phyloP scores from a whole-genome alignment of 495 filamentous ascomycete genomes.

The Trichoderma virens region DNA sequence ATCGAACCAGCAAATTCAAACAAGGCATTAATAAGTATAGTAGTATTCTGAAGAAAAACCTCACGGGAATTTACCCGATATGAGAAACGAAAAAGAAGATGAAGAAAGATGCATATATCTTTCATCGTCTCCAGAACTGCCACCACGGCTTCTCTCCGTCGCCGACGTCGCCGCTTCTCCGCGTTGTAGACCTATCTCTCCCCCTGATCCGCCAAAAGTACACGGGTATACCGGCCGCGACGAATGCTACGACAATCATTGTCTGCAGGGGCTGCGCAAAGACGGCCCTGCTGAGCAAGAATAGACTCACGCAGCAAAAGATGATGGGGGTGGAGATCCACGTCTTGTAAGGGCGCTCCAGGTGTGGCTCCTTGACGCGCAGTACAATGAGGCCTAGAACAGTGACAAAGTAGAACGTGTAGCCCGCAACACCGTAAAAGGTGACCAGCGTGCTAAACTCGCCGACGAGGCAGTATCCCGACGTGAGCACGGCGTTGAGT shows the following conservation, averaged over 20 bases:
- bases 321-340: slow-evolving; percentile 97
- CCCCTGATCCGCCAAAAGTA: slow-evolving; percentile 80
- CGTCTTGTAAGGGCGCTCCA: slow-evolving; percentile 84
- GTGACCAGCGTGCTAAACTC: slow-evolving; percentile 88
- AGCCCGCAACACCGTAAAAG: slow-evolving; percentile 95
- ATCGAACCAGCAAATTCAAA: neutral
- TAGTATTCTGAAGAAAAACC: neutral
- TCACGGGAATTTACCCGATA: neutral
- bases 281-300: slow-evolving; percentile 77
- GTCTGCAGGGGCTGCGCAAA: slow-evolving; percentile 89
- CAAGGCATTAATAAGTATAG: no score
- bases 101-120: neutral
- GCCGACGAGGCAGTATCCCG: slow-evolving; percentile 72
- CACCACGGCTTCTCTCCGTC: slow-evolving; percentile 24
- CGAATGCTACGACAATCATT: slow-evolving; percentile 73
- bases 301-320: slow-evolving; percentile 95
- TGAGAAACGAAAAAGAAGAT: neutral
- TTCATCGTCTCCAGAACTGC: slow-evolving; percentile 38
- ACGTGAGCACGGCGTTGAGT: slow-evolving; percentile 66
- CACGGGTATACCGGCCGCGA: slow-evolving; percentile 73
- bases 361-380: slow-evolving; percentile 74
- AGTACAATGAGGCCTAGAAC: slow-evolving; percentile 90
- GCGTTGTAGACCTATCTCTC: slow-evolving; percentile 29
- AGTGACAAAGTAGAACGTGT: slow-evolving; percentile 93
- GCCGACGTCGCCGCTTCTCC: slow-evolving; percentile 24